A percentile compares a stretch with the other conserved stretches of the same genome.
These are phyloP conservation scores for Craterostigma plantagineum DNA, from an alignment of 257 asterid genomes.

Conservation along the genomic window DNA sequence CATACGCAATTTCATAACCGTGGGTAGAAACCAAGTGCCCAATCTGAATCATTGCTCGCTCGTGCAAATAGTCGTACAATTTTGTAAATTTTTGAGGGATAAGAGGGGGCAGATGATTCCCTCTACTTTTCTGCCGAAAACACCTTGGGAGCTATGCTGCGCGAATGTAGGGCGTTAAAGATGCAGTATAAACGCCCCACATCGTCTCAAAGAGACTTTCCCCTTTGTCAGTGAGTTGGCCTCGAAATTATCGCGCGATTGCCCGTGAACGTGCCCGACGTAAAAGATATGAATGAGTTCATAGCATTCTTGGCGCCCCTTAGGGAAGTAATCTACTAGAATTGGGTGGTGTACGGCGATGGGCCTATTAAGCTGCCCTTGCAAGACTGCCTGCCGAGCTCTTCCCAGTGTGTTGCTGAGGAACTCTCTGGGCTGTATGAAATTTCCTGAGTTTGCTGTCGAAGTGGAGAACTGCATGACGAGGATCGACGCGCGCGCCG, in stretches of 20 bases:
- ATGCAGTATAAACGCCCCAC: too few species aligned
- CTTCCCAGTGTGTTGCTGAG: slow-evolving; percentile 9
- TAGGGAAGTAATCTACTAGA: too few species aligned
- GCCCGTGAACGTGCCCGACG: too few species aligned
- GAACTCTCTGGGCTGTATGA: slow-evolving; percentile 24
- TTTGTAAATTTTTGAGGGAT: slow-evolving; percentile 40
- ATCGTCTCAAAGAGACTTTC: too few species aligned
- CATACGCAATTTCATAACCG: slow-evolving; percentile 30
- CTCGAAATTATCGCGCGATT: too few species aligned
- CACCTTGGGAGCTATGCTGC: slow-evolving; percentile 34
- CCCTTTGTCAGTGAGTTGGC: too few species aligned
- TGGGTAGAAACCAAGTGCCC: slow-evolving; percentile 21
- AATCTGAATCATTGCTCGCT: slow-evolving; percentile 14
- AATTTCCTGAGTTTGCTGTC: slow-evolving; percentile 29
- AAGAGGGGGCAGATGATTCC: slow-evolving; percentile 27
- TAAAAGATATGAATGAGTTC: too few species aligned
- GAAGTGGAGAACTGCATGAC: slow-evolving; percentile 31
- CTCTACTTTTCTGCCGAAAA: slow-evolving; percentile 33
- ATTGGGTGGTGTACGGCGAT: too few species aligned
- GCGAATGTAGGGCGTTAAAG: too few species aligned
- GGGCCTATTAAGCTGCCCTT: not conserved
- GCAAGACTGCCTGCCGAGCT: slow-evolving; percentile 13
- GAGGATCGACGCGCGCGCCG: slow-evolving; percentile 36
- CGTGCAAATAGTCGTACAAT: slow-evolving; percentile 35
- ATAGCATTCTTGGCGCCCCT: too few species aligned